A percentile compares a stretch with the other conserved stretches of the same genome.
These are phyloP conservation scores for Neodidymelliopsis sp. DNA, from an alignment of 2,329 filamentous ascomycete genomes.

Conservation along the genomic window DNA sequence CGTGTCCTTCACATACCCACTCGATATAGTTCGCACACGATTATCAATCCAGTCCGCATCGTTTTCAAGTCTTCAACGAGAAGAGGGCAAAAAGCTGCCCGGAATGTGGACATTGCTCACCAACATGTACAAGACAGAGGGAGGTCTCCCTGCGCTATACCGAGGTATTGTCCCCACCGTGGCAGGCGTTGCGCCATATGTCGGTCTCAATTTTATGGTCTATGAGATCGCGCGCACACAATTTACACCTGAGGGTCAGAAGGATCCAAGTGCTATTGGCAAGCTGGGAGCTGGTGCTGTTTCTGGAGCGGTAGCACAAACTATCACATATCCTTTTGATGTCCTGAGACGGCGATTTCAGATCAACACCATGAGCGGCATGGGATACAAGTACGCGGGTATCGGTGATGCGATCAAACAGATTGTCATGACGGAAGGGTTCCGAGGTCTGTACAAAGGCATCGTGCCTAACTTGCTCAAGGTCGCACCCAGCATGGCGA, in stretches of 20 bases:
- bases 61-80: slow-evolving; percentile 74
- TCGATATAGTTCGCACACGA: slow-evolving; percentile 95
- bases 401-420: slow-evolving; percentile 82
- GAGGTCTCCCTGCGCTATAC: slow-evolving; percentile 85
- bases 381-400: slow-evolving; percentile 94
- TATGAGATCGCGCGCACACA: slow-evolving; percentile 88
- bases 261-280: slow-evolving; percentile 78
- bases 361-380: slow-evolving; percentile 98
- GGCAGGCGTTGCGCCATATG: slow-evolving; percentile 94
- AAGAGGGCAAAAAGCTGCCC: slow-evolving; percentile 66
- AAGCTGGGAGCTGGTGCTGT: slow-evolving; percentile 91
- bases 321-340: slow-evolving; percentile 97
- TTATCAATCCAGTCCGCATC: slow-evolving; percentile 98
- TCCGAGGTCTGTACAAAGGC: slow-evolving; percentile 91
- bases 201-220: slow-evolving; percentile 98
- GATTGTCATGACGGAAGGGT: slow-evolving; percentile 84
- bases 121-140: slow-evolving; percentile 89
- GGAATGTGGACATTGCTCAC: slow-evolving; percentile 90
- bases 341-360: slow-evolving; percentile 94
- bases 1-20: slow-evolving; percentile 91
- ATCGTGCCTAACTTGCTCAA: slow-evolving; percentile 95
- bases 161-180: slow-evolving; percentile 93
- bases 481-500: slow-evolving; percentile 97
- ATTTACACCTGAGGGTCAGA: slow-evolving; percentile 86
- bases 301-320: slow-evolving; percentile 95